Conservation (phyloP, 1,139 yeast genomes). For the Blastobotrys apis region DNA sequence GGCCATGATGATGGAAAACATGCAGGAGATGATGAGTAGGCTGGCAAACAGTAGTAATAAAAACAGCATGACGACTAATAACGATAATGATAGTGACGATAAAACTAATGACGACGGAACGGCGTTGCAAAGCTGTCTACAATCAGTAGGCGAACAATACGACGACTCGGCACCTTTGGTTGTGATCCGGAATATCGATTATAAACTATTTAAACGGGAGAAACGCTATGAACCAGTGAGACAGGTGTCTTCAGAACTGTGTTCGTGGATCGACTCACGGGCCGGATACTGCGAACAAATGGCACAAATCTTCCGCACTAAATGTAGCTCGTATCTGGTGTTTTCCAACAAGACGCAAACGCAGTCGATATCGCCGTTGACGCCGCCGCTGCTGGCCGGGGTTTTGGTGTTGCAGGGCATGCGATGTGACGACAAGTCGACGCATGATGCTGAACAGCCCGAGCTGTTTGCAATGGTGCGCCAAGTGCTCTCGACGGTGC, state of each 20-base stretch:
- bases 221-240: slow-evolving; percentile 33
- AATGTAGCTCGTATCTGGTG: slow-evolving; percentile 18
- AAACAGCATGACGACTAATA: not conserved
- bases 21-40: slow-evolving; percentile 1
- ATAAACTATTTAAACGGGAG: slow-evolving; percentile 37
- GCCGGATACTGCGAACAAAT: slow-evolving; percentile 19
- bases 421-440: slow-evolving; percentile 43
- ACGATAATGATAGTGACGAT: not conserved
- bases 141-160: not conserved
- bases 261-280: slow-evolving; percentile 40
- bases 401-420: slow-evolving; percentile 26
- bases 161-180: slow-evolving; percentile 38
- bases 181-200: slow-evolving; percentile 42
- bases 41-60: too few species aligned
- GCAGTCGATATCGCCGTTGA: too few species aligned
- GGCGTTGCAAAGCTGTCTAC: too few species aligned
- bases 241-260: slow-evolving; percentile 37
- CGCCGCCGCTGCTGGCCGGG: slow-evolving; percentile 22
- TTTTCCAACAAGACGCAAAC: not conserved
- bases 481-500: slow-evolving; percentile 43
- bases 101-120: not conserved
- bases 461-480: slow-evolving; percentile 44
- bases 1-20: slow-evolving; percentile 5
- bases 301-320: slow-evolving; percentile 17
- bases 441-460: slow-evolving; percentile 44